Base-by-base conservation (phyloP, 352 stramenopile genomes). In the Globisporangium lucens region DNA sequence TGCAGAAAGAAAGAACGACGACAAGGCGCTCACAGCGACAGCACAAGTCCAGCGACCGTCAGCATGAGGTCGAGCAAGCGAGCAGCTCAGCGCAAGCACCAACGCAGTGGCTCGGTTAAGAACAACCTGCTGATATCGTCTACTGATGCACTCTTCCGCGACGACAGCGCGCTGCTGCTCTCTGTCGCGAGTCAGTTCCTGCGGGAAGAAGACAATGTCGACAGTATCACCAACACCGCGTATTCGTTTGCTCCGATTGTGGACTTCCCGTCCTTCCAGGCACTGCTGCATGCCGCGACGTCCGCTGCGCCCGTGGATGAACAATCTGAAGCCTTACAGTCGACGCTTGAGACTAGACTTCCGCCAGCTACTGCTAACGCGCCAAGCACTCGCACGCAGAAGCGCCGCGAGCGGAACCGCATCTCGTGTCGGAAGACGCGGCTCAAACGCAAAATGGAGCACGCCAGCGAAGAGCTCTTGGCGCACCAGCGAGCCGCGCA, bases 381-480 rank as follows among this genome's bases (percentile, higher is more conserved):
- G 17, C 38, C 38, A 4, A 60, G 17, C 27, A 17, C 36, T 12
- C 30, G 36, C 52, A 43, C 62, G 27, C 55, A 70, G 46, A 73
- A 66, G 29, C 81, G 74, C 3, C 79, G 75, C 36, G 68, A 86
- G 57, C 72, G 59, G 17, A 82, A 83, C 53, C 77, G 79, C 49
- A 65, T 77, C 8, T 84, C 76, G 13, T 83, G 76, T 41, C 75
- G 76, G 47, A 86, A 85, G 61, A 80, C 76, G 22, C 75, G 79
- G 9, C 66, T 85, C 3, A 83, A 80, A 58, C 76, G 76, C 24
- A 84, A 85, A 56, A 62, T 80, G 13, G 63, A 79, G 30, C 76
- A 83, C 8, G 52, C 69, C n/a, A 56, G 62, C 12, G 67, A 73
- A 5, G 49, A 73, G 27, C 13, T 77, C 36, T 46, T 83, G 7